These are phyloP conservation scores for Claviceps monticola DNA, from an alignment of 2,329 filamentous ascomycete genomes.

Conservation along the genomic window DNA sequence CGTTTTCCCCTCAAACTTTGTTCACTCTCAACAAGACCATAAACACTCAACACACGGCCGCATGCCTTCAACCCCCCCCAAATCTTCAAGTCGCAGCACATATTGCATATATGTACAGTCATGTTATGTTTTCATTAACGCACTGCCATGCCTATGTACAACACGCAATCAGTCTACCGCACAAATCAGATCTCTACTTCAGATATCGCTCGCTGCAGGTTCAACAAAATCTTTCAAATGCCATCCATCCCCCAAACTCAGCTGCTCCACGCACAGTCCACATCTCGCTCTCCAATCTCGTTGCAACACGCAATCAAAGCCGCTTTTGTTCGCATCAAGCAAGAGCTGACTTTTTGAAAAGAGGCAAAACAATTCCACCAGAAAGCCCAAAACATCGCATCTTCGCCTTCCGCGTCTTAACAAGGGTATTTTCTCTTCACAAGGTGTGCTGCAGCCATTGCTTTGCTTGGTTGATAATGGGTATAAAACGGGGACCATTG, in stretches of 20 bases:
- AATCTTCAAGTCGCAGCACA: not conserved
- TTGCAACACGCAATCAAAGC: not conserved
- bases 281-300: not conserved
- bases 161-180: not conserved
- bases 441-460: slow-evolving; percentile 15
- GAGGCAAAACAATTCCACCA: not conserved
- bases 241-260: not conserved
- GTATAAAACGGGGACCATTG: slow-evolving; percentile 20
- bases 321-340: not conserved
- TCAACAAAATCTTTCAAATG: not conserved
- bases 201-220: not conserved
- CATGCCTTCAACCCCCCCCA: no score
- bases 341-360: not conserved
- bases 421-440: slow-evolving; percentile 20
- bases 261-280: not conserved
- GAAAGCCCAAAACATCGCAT: not conserved
- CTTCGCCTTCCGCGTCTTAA: slow-evolving; percentile 1
- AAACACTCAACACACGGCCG: no score
- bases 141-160: not conserved
- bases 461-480: slow-evolving; percentile 18
- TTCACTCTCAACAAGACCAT: no score
- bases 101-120: not conserved
- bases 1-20: no score
- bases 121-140: not conserved
- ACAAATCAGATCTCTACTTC: not conserved